phyloP scores from a whole-genome alignment of 768 basidiomycete species.

The Pulveroboletus sp. region DNA sequence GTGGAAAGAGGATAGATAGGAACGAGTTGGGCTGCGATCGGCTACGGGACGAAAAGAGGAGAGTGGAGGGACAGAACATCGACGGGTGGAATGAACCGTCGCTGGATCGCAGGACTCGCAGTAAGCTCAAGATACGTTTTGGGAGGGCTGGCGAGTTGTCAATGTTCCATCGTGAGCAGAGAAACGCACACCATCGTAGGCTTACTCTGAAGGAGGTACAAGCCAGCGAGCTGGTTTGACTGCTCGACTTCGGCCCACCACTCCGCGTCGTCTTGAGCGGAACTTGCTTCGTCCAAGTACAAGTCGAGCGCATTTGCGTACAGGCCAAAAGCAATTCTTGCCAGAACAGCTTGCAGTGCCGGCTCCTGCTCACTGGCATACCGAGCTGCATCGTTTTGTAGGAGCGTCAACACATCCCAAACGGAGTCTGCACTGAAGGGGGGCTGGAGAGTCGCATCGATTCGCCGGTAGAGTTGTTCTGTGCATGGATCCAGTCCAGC shows the following conservation, averaged over 20 bases:
- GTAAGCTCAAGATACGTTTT: slow-evolving; percentile 27
- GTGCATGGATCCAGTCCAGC: slow-evolving; percentile 6
- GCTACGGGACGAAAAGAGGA: slow-evolving; percentile 46
- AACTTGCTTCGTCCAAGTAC: slow-evolving; percentile 60
- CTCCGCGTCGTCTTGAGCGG: slow-evolving; percentile 70
- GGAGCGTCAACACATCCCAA: slow-evolving; percentile 9
- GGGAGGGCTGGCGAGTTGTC: slow-evolving; percentile 24
- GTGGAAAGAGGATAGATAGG: slow-evolving; percentile 61
- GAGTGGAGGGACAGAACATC: slow-evolving; percentile 42
- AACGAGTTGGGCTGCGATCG: slow-evolving; percentile 48
- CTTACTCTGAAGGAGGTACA: slow-evolving; percentile 80
- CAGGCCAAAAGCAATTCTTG: slow-evolving; percentile 49
- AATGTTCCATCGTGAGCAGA: background rate
- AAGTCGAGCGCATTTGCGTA: slow-evolving; percentile 64
- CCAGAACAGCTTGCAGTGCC: slow-evolving; percentile 28
- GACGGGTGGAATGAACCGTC: slow-evolving; percentile 45
- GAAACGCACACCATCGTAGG: slow-evolving; percentile 1
- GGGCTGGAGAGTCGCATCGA: slow-evolving; percentile 19
- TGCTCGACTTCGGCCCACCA: slow-evolving; percentile 80
- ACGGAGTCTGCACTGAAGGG: slow-evolving; percentile 18
- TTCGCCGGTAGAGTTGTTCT: slow-evolving; percentile 8
- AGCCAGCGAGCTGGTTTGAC: slow-evolving; percentile 48
- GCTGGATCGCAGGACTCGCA: slow-evolving; percentile 39
- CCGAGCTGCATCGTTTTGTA: slow-evolving; percentile 11
- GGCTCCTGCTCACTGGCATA: background rate